Conservation (phyloP, 1,139 yeast species). For the Pichia sp. region DNA sequence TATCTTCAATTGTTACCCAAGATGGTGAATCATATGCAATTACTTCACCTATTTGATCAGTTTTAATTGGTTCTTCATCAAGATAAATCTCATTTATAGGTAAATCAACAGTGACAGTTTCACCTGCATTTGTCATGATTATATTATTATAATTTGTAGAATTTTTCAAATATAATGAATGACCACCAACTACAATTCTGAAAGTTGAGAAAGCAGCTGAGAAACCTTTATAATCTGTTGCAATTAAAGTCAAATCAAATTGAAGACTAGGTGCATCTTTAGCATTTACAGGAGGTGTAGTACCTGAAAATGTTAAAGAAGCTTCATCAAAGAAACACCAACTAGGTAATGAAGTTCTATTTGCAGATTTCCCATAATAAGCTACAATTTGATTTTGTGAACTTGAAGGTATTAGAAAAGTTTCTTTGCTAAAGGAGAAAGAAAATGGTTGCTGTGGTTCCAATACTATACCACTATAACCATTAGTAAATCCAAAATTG, state of each 20-base stretch:
- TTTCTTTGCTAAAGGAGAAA: constrained; percentile 51
- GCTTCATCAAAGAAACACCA: constrained; percentile 71
- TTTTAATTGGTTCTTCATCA: constrained; percentile 46
- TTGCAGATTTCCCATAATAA: constrained; percentile 78
- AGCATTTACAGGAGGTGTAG: constrained; percentile 81
- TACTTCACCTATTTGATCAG: constrained; percentile 49
- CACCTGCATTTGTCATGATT: constrained; percentile 62
- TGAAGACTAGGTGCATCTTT: constrained; percentile 77
- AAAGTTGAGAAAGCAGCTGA: constrained; percentile 68
- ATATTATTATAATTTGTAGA: constrained; percentile 38
- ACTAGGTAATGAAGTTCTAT: constrained; percentile 82
- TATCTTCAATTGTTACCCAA: constrained; percentile 48
- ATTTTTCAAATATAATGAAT: constrained; percentile 57
- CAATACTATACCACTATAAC: constrained; percentile 64
- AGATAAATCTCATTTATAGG: constrained; percentile 56
- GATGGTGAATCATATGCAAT: constrained; percentile 43
- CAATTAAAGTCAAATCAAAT: constrained; percentile 69
- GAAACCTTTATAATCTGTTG: constrained; percentile 69
- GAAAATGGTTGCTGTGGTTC: constrained; percentile 60
- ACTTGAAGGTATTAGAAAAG: constrained; percentile 43
- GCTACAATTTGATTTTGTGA: constrained; percentile 45
- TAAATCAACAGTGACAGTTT: constrained; percentile 45
- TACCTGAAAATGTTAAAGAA: constrained; percentile 67
- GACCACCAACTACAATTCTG: constrained; percentile 78
- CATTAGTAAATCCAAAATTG: constrained; percentile 60